Conservation (phyloP, 2,329 filamentous ascomycete species). For the Colletotrichum karsti region DNA sequence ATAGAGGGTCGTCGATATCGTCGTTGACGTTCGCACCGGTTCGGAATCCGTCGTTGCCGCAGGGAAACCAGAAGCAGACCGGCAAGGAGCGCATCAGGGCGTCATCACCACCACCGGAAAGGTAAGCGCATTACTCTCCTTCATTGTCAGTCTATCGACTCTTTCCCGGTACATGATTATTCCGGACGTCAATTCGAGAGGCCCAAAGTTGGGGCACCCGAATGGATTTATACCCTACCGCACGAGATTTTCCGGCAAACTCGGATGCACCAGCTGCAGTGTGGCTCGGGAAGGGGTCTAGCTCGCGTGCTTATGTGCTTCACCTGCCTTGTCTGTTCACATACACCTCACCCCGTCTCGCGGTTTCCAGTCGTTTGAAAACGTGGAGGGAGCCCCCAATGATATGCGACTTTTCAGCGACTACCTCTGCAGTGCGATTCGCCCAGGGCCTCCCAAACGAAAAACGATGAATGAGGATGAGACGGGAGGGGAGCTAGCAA, state of each 20-base stretch:
- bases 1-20: slow-evolving; percentile 52
- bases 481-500: no score
- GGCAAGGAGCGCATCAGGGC: slow-evolving; percentile 50
- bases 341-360: neutral
- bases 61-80: slow-evolving; percentile 56
- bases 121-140: slow-evolving; percentile 46
- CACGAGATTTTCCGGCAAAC: neutral
- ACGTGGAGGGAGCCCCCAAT: neutral
- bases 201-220: neutral
- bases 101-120: slow-evolving; percentile 57
- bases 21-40: slow-evolving; percentile 57
- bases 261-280: slow-evolving; percentile 5
- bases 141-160: no score
- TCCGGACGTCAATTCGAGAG: neutral
- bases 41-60: slow-evolving; percentile 54
- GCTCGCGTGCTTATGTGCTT: slow-evolving; percentile 5
- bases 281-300: neutral
- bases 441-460: neutral
- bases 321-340: neutral
- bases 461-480: neutral
- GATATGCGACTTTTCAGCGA: neutral
- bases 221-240: neutral
- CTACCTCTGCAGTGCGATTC: neutral
- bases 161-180: no score
- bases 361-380: slow-evolving; percentile 3